A percentile compares a stretch with the other conserved stretches of the same genome.
Evolutionary conservation across 768 basidiomycete genomes (phyloP).

Genomic region (Phylloporus arenicola): DNA sequence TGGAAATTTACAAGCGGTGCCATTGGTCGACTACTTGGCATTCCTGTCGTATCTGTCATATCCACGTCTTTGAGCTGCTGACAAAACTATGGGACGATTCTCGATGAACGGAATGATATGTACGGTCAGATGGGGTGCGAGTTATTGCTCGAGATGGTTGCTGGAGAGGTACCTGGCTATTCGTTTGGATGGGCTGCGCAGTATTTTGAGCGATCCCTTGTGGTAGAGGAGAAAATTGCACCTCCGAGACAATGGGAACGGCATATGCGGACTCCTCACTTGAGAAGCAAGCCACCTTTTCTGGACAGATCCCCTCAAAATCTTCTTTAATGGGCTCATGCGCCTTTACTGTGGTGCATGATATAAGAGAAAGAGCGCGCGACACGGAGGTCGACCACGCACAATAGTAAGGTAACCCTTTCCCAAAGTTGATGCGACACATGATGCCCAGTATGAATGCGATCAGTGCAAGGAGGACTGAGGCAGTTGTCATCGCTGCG

Average conservation of each 20-base stretch:
- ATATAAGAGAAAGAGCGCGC: constrained; percentile 1
- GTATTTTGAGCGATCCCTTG: constrained; percentile 34
- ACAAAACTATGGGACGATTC: constrained; percentile 2
- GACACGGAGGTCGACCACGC: constrained; percentile 24
- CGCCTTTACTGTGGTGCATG: constrained; percentile 42
- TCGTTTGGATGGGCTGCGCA: constrained; percentile 14
- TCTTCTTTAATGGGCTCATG: constrained; percentile 47
- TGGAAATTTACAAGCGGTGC: too few species aligned
- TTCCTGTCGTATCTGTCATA: not conserved
- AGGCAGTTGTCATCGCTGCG: constrained; percentile 52
- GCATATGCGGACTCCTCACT: constrained; percentile 52
- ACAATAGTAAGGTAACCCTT: constrained; percentile 66
- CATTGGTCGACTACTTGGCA: not conserved
- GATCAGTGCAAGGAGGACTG: constrained; percentile 50
- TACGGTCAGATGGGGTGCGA: constrained; percentile 25
- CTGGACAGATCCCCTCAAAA: constrained; percentile 37
- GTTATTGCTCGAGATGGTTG: constrained; percentile 34
- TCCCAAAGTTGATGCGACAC: constrained; percentile 73
- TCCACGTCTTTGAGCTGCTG: constrained; percentile 4
- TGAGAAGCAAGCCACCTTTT: constrained; percentile 63
- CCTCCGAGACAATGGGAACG: constrained; percentile 30
- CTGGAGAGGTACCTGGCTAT: constrained; percentile 1
- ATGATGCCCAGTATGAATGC: constrained; percentile 58
- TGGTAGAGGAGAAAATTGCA: constrained; percentile 32
- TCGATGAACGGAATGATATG: constrained; percentile 23